Conservation (phyloP, 192 early-diverging fungal species). For the Dispira parvispora region DNA sequence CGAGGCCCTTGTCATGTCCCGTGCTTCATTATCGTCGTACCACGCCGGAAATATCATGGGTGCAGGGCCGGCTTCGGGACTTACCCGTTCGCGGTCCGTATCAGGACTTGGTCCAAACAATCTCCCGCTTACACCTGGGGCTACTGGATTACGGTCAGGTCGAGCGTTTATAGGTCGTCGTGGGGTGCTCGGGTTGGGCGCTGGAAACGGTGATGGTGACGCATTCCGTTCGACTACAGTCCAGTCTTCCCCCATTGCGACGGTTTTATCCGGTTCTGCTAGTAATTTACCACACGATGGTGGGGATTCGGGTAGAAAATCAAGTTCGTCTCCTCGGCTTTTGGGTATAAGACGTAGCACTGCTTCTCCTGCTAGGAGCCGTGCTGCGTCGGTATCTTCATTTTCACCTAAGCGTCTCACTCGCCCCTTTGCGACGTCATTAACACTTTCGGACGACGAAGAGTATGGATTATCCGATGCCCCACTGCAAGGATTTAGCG, state of each 20-base stretch:
- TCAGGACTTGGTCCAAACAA: background rate
- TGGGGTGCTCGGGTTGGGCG: background rate
- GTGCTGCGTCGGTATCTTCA: slow-evolving; percentile 7
- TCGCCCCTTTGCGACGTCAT: background rate
- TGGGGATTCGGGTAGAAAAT: background rate
- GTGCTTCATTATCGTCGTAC: slow-evolving; percentile 2
- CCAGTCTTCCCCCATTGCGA: slow-evolving; percentile 8
- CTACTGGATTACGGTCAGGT: background rate
- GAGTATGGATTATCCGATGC: background rate
- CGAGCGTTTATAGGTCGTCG: background rate
- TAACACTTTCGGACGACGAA: slow-evolving; percentile 1
- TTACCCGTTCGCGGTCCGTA: slow-evolving; percentile 7
- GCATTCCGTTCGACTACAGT: too few species aligned
- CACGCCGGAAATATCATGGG: background rate
- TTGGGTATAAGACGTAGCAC: background rate
- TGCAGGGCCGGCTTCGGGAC: background rate
- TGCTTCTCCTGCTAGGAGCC: slow-evolving; percentile 1
- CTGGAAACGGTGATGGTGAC: background rate
- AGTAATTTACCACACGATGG: background rate
- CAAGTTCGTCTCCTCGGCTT: slow-evolving; percentile 1
- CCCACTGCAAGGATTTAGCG: background rate
- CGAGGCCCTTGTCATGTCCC: background rate
- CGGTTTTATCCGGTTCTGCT: background rate
- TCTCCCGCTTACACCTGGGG: background rate
- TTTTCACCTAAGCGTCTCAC: background rate